Conservation (phyloP, 352 stramenopile species). For the Globisporangium cystogenes region DNA sequence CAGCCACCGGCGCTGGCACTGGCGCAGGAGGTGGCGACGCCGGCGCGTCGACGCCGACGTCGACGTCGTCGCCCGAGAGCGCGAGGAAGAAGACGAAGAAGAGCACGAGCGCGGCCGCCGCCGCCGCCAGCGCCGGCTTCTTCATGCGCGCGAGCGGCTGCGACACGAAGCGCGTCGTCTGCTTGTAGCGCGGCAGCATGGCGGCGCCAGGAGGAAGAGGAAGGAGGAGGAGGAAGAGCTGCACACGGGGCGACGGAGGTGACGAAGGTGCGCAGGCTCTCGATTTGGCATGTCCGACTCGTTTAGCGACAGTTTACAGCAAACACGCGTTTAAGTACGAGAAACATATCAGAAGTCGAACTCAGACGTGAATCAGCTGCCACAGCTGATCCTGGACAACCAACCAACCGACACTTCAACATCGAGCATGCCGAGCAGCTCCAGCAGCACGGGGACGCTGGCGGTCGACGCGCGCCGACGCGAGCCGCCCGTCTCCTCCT, state of each 20-base stretch:
- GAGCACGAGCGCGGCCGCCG: constrained; percentile 36
- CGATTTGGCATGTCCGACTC: too few species aligned
- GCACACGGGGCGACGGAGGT: too few species aligned
- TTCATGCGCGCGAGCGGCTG: constrained; percentile 57
- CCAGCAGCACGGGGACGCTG: constrained; percentile 7
- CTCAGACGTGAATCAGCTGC: too few species aligned
- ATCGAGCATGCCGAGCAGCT: too few species aligned
- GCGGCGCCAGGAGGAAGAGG: not conserved
- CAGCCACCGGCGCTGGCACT: not conserved
- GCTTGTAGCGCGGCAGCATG: constrained; percentile 61
- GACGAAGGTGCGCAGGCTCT: too few species aligned
- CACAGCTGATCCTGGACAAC: too few species aligned
- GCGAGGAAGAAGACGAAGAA: constrained; percentile 48
- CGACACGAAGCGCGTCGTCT: constrained; percentile 54
- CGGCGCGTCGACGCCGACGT: constrained; percentile 2
- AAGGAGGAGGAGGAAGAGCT: too few species aligned
- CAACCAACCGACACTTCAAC: not conserved
- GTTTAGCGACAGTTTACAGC: too few species aligned
- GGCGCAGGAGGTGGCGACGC: constrained; percentile 2
- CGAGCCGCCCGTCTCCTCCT: constrained; percentile 1
- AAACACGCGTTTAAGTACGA: too few species aligned
- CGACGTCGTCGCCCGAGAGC: constrained; percentile 17
- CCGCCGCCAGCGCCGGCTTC: constrained; percentile 31
- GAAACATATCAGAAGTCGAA: too few species aligned
- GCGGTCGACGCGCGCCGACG: constrained; percentile 4